phyloP scores from a whole-genome alignment of 2,329 filamentous ascomycete species.

The Colletotrichum sp. region DNA sequence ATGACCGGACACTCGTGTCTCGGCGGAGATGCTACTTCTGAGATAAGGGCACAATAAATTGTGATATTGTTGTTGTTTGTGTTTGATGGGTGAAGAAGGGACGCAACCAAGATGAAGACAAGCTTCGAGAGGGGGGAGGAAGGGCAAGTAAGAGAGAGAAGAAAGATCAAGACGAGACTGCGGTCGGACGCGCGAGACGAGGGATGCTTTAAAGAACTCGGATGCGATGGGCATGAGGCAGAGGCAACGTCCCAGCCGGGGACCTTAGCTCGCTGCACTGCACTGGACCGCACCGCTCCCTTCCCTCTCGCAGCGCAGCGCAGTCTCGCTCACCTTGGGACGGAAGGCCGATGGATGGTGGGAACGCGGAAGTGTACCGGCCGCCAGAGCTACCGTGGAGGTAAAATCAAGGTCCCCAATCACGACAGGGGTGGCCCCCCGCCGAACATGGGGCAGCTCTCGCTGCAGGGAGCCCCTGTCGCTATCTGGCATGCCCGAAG shows the following conservation, averaged over 20 bases:
- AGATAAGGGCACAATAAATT: background rate
- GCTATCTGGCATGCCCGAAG: background rate
- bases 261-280: background rate
- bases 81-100: background rate
- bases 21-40: background rate
- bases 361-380: conserved; percentile 2
- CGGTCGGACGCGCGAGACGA: conserved; percentile 9
- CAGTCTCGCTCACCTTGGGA: background rate
- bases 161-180: background rate
- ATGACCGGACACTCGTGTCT: conserved; percentile 25
- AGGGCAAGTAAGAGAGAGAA: background rate
- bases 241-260: conserved; percentile 10
- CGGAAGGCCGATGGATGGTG: background rate
- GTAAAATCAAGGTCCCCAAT: background rate
- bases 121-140: conserved; percentile 3
- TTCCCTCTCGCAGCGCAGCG: background rate
- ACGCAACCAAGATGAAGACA: background rate
- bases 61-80: background rate
- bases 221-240: conserved; percentile 11
- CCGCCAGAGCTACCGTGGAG: background rate
- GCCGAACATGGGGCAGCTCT: background rate
- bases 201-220: conserved; percentile 12
- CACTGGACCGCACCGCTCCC: background rate
- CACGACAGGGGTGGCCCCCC: background rate
- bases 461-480: background rate